Base-by-base conservation (phyloP, 805 yeast species). In the Yamadazyma nakazawae region DNA sequence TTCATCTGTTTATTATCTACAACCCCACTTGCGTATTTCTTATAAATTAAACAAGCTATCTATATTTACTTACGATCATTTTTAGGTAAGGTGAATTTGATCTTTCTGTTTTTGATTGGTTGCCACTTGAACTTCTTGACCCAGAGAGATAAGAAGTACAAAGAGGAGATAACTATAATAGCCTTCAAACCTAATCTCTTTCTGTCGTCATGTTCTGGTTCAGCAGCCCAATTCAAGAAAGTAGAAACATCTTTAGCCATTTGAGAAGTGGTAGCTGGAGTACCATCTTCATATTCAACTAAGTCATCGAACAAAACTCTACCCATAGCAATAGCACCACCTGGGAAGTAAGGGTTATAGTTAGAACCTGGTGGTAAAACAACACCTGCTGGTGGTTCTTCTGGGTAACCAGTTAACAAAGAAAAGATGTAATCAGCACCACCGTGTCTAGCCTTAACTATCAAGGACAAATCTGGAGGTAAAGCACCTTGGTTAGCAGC, bases 281-380 rank as follows among this genome's bases (percentile, higher is more conserved):
- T 94, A 66, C 99, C 99, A 69, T 94, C 99, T 70, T 94, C 99
- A 74, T 84, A 94, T 78, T 94, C 99, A 55, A 94, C 99, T 64
- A 94, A 79, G 56, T 88, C 99, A 67, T 94, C 99, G 60, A 91
- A 94, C 70, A 94, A 79, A 50, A 92, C 98, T 78, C 99, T 88
- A 67, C 88, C 98, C 99, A 94, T 94, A 60, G 97, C 99, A 77
- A 94, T 92, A 37, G 97, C 80, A 57, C 99, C 98, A 75, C 98
- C 98, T 69, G 99, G 98, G 96, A 94, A 94, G 80, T 94, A 94
- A 64, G 99, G 99, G 81, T 94, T 94, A 77, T 94, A 94, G 84
- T 94, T 94, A 53, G 96, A 72, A 55, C 99, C 99, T 53, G 88
- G 86, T 49, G 98, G 95, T 61, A 94, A 78, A 43, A 70, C 79